Conservation (phyloP, 2,329 filamentous ascomycete species). For the Fusarium sp. region DNA sequence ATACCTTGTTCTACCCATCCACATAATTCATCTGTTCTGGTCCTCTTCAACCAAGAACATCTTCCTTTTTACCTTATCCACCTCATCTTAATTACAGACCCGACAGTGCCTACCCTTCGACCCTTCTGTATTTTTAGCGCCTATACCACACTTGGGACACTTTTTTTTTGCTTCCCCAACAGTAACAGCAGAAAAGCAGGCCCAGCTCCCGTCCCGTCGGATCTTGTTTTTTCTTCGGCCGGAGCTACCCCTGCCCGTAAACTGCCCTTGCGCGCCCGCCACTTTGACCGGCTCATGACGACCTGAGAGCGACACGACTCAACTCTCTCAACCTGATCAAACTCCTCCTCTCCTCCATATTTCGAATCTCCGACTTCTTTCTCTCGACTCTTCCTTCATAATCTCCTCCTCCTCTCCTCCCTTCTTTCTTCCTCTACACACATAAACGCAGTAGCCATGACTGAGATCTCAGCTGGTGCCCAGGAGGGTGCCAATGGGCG, state of each 20-base stretch:
- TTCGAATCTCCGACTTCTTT: slow-evolving; percentile 21
- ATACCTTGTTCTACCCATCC: slow-evolving; percentile 16
- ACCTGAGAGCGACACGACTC: slow-evolving; percentile 39
- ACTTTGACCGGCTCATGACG: slow-evolving; percentile 43
- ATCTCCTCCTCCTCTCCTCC: background rate
- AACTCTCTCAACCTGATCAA: slow-evolving; percentile 22
- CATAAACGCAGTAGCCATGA: slow-evolving; percentile 55
- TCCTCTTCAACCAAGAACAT: slow-evolving; percentile 26
- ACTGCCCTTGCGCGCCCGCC: slow-evolving; percentile 31
- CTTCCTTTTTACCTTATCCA: slow-evolving; percentile 24
- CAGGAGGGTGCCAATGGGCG: slow-evolving; percentile 57
- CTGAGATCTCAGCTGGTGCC: slow-evolving; percentile 56
- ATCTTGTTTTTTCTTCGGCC: slow-evolving; percentile 36
- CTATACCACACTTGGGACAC: slow-evolving; percentile 36
- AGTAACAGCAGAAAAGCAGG: slow-evolving; percentile 26
- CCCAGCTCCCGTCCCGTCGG: slow-evolving; percentile 11
- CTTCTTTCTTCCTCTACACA: slow-evolving; percentile 27
- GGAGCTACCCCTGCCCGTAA: slow-evolving; percentile 43
- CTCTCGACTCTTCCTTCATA: slow-evolving; percentile 31
- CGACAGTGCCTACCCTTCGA: slow-evolving; percentile 12
- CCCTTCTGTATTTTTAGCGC: slow-evolving; percentile 46
- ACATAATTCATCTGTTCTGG: slow-evolving; percentile 33
- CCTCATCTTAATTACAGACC: slow-evolving; percentile 33
- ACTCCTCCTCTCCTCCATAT: slow-evolving; percentile 24
- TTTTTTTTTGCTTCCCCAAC: slow-evolving; percentile 32